Percentiles rank a stretch among this genome's conserved stretches.
phyloP scores from a whole-genome alignment of 2,329 filamentous ascomycete genomes.

The Elsinoe batatas region DNA sequence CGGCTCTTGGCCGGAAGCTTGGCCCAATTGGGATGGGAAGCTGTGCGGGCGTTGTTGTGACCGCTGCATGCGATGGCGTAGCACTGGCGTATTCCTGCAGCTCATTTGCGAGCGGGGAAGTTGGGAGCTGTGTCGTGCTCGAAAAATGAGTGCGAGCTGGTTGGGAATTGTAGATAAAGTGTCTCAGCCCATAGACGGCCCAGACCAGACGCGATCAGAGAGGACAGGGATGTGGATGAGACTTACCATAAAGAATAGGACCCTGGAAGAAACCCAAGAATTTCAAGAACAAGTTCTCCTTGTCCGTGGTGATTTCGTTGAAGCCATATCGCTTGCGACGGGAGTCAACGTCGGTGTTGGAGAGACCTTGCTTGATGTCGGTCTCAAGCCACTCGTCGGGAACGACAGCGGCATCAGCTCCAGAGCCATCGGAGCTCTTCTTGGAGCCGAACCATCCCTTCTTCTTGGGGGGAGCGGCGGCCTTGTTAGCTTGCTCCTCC shows the following conservation, averaged over 20 bases:
- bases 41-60: conserved; percentile 13
- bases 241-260: conserved; percentile 66
- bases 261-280: conserved; percentile 68
- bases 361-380: conserved; percentile 56
- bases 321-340: conserved; percentile 58
- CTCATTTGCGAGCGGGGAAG: conserved; percentile 3
- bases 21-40: conserved; percentile 9
- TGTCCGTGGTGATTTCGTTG: conserved; percentile 65
- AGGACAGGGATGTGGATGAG: conserved; percentile 16
- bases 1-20: conserved; percentile 7
- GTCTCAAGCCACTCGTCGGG: conserved; percentile 62
- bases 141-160: background rate
- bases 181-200: background rate
- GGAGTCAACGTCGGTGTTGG: conserved; percentile 47
- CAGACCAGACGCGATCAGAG: background rate
- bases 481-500: conserved; percentile 31
- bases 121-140: background rate
- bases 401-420: conserved; percentile 32
- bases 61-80: conserved; percentile 11
- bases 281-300: conserved; percentile 65
- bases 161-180: too few relatives aligned
- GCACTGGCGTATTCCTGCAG: conserved; percentile 3
- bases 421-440: conserved; percentile 24
- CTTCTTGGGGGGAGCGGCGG: conserved; percentile 36
- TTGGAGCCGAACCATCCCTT: conserved; percentile 45